Percentiles rank a stretch among this genome's conserved stretches.
These are phyloP conservation scores for Breviolum minutum DNA, from an alignment of 73 alveolate species.

Conservation along the genomic window DNA sequence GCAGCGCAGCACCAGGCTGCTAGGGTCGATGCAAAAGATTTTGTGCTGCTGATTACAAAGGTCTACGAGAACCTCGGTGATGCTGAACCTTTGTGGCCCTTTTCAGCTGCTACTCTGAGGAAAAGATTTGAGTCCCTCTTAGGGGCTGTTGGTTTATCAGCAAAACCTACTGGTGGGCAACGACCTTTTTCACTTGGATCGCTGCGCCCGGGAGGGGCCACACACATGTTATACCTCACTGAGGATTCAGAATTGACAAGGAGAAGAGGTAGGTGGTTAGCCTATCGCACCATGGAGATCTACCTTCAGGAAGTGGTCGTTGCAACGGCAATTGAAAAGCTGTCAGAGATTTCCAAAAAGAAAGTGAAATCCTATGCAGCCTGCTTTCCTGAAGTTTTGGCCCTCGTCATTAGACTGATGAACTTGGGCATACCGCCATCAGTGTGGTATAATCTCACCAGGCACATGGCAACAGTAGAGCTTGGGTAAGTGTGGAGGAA, in stretches of 20 bases:
- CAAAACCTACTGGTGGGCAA: too few relatives aligned
- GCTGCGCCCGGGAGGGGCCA: conserved; percentile 25
- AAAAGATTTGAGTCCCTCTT: not conserved
- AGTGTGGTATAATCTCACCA: too few relatives aligned
- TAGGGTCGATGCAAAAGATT: not conserved
- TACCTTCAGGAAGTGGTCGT: not conserved
- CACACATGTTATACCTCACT: not conserved
- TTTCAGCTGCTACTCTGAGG: not conserved
- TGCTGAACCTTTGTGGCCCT: not conserved
- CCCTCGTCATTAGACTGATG: too few relatives aligned
- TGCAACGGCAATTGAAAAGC: too few relatives aligned
- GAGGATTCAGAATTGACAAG: not conserved
- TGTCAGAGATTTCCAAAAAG: too few relatives aligned
- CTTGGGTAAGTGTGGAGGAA: too few relatives aligned
- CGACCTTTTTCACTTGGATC: not conserved
- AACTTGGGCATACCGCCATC: too few relatives aligned
- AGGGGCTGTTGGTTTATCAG: not conserved
- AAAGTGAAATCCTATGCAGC: too few relatives aligned
- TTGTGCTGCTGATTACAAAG: not conserved
- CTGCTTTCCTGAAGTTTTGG: too few relatives aligned
- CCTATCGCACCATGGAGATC: not conserved
- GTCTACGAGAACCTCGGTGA: not conserved
- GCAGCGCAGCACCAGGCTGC: not conserved
- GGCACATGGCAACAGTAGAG: too few relatives aligned
- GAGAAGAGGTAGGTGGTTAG: not conserved